phyloP scores from a whole-genome alignment of 2,329 filamentous ascomycete species.

The Pseudogymnoascus sp. region DNA sequence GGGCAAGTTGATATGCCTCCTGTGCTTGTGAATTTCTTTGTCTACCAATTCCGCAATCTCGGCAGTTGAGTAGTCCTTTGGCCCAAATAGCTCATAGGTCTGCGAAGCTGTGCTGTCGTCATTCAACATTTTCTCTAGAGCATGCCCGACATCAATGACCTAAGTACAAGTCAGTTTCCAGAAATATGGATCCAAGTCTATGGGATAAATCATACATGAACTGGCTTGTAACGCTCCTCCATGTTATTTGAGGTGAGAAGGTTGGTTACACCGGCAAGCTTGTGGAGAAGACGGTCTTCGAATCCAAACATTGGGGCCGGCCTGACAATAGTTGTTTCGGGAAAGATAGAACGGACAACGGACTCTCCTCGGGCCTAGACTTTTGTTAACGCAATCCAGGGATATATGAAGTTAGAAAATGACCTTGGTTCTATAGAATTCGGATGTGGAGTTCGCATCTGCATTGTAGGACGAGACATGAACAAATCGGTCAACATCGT shows the following conservation, averaged over 20 bases:
- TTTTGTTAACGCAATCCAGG: slow-evolving; percentile 13
- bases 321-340: slow-evolving; percentile 92
- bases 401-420: slow-evolving; percentile 9
- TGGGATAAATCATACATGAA: slow-evolving; percentile 55
- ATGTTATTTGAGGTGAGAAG: slow-evolving; percentile 87
- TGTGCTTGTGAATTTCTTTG: slow-evolving; percentile 82
- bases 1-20: slow-evolving; percentile 85
- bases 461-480: slow-evolving; percentile 96
- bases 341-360: slow-evolving; percentile 80
- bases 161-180: slow-evolving; percentile 27
- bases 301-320: slow-evolving; percentile 91
- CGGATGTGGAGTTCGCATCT: slow-evolving; percentile 66
- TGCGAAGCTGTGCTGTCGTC: slow-evolving; percentile 85
- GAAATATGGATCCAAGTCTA: background rate
- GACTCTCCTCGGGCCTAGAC: slow-evolving; percentile 66
- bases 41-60: slow-evolving; percentile 85
- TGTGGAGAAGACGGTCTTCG: slow-evolving; percentile 85
- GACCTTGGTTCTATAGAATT: slow-evolving; percentile 88
- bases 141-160: slow-evolving; percentile 83
- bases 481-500: slow-evolving; percentile 93
- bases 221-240: slow-evolving; percentile 82
- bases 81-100: slow-evolving; percentile 91
- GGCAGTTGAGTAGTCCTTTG: slow-evolving; percentile 80
- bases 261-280: slow-evolving; percentile 71
- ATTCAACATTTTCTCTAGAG: slow-evolving; percentile 80